These are phyloP conservation scores for Tieghemostelium lacteum DNA, from an alignment of 78 protist genomes.

Conservation along the genomic window DNA sequence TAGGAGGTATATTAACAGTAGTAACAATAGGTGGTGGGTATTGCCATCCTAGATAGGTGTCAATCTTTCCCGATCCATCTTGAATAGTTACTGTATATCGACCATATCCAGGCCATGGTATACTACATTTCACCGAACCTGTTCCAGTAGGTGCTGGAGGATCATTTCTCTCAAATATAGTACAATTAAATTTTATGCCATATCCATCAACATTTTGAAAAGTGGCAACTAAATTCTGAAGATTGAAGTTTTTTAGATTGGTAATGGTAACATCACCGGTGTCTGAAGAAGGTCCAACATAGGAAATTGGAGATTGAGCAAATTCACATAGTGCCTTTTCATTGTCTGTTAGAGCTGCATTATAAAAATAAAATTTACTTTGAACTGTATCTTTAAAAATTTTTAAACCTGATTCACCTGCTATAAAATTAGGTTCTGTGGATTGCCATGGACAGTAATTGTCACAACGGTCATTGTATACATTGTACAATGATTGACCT, in stretches of 20 bases:
- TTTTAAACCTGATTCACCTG: neutral
- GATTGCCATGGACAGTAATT: slow-evolving; percentile 11
- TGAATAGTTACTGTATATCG: neutral
- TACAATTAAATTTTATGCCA: neutral
- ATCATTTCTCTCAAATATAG: neutral
- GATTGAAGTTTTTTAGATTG: neutral
- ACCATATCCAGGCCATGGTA: neutral
- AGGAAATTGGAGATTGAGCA: neutral
- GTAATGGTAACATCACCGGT: slow-evolving; percentile 4
- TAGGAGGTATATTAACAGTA: neutral
- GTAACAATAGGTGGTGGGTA: neutral
- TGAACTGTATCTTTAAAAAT: neutral
- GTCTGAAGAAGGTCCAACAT: slow-evolving; percentile 17
- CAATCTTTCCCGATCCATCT: neutral
- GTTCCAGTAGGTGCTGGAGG: too few relatives aligned
- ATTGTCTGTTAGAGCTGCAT: neutral
- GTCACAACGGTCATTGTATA: slow-evolving; percentile 32
- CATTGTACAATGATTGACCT: slow-evolving; percentile 41
- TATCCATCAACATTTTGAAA: neutral
- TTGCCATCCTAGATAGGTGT: neutral
- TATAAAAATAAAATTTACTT: neutral
- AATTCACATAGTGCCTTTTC: neutral
- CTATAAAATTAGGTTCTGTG: slow-evolving; percentile 39
- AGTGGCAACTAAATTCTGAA: neutral
- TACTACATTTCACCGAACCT: neutral